These are phyloP conservation scores for Hypericum perforatum DNA, from an alignment of 345 rosid species.

Conservation along the genomic window DNA sequence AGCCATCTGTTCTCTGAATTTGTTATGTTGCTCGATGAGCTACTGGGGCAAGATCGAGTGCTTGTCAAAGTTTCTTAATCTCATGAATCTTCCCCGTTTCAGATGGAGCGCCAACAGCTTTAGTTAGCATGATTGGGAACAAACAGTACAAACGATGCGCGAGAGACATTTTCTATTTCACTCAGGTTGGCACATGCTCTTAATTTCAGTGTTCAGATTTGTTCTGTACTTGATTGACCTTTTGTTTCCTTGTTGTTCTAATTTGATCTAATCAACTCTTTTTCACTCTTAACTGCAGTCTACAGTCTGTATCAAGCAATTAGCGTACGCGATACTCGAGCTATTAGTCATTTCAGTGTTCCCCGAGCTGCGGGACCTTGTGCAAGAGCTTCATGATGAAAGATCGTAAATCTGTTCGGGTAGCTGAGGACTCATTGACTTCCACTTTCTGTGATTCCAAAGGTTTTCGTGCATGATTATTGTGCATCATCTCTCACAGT, in stretches of 20 bases:
- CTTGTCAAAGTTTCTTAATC: no score
- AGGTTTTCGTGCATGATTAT: no score
- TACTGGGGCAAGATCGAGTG: no score
- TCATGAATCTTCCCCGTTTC: slow-evolving; percentile 1
- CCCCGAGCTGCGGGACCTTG: slow-evolving; percentile 76
- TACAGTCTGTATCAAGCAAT: slow-evolving; percentile 79
- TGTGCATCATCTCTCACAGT: no score
- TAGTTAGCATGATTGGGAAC: slow-evolving; percentile 82
- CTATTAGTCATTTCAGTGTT: slow-evolving; percentile 58
- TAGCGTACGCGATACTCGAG: slow-evolving; percentile 66
- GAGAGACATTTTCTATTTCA: slow-evolving; percentile 82
- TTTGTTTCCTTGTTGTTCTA: background rate
- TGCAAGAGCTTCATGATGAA: slow-evolving; percentile 53
- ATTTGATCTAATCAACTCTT: background rate
- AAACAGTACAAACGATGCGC: slow-evolving; percentile 94
- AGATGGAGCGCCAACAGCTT: slow-evolving; percentile 87
- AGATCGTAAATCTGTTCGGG: background rate
- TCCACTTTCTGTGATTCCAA: no score
- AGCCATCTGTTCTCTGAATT: no score
- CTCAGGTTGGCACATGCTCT: slow-evolving; percentile 47
- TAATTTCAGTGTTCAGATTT: background rate
- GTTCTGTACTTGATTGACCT: background rate
- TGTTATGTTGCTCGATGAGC: no score
- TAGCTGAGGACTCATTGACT: no score
- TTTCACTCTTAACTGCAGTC: slow-evolving; percentile 42